A percentile compares a stretch with the other conserved stretches of the same genome.
These are phyloP conservation scores for Chlorella variabilis DNA, from an alignment of 163 green algal genomes.

Conservation along the genomic window DNA sequence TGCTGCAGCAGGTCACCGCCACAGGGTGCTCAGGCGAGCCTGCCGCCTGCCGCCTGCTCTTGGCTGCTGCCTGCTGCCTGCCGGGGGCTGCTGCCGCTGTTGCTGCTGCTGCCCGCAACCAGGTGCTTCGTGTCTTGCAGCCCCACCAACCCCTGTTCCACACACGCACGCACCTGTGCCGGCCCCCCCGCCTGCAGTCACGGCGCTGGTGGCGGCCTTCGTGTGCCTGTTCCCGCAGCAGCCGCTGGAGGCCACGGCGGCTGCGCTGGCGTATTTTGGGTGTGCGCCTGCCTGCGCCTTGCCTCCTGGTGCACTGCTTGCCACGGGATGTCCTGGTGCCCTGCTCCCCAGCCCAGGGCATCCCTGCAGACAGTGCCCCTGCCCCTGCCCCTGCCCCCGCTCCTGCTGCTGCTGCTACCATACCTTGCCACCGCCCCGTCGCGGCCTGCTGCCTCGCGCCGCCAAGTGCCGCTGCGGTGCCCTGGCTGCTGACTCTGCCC, in stretches of 20 bases:
- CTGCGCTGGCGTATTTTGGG: conserved; percentile 81
- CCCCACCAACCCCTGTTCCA: too few relatives aligned
- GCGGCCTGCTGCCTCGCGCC: too few relatives aligned
- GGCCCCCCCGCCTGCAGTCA: conserved; percentile 67
- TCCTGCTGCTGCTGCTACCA: too few relatives aligned
- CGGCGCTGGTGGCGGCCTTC: conserved; percentile 84
- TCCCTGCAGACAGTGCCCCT: too few relatives aligned
- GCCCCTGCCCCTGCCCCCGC: too few relatives aligned
- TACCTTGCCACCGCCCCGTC: too few relatives aligned
- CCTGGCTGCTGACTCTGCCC: too few relatives aligned
- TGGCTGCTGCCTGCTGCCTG: background rate
- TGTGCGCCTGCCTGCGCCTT: conserved; percentile 50
- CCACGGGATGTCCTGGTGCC: background rate
- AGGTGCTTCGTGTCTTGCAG: too few relatives aligned
- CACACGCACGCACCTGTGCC: too few relatives aligned
- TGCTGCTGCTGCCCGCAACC: too few relatives aligned
- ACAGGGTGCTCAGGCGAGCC: conserved; percentile 70
- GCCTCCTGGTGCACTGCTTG: background rate
- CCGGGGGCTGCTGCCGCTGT: background rate
- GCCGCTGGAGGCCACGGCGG: conserved; percentile 66
- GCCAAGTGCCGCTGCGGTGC: too few relatives aligned
- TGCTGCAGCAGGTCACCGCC: conserved; percentile 85
- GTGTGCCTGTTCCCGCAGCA: conserved; percentile 53
- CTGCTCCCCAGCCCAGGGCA: too few relatives aligned
- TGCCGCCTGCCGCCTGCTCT: background rate